phyloP scores from a whole-genome alignment of 108 stramenopile species.

The Ochromonas danica region DNA sequence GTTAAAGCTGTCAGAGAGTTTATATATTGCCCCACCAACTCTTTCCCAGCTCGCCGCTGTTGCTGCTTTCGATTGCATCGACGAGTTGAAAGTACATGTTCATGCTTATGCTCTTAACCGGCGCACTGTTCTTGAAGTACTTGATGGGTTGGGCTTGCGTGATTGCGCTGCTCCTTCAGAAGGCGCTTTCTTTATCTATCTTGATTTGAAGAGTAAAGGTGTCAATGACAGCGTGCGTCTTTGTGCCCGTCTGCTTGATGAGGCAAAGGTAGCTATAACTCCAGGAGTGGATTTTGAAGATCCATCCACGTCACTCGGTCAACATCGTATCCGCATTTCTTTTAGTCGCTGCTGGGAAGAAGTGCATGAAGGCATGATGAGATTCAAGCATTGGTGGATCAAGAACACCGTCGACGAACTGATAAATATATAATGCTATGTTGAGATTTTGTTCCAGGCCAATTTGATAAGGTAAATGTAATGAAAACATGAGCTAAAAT shows the following conservation, averaged over 20 bases:
- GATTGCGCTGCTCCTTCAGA: constrained; percentile 73
- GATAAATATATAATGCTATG: too few relatives aligned
- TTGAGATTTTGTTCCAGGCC: too few relatives aligned
- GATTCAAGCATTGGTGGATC: background rate
- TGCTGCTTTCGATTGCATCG: constrained; percentile 69
- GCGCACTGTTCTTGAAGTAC: constrained; percentile 4
- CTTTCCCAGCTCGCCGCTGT: constrained; percentile 80
- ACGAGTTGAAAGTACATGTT: constrained; percentile 73
- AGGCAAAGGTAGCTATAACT: constrained; percentile 69
- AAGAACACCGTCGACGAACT: background rate
- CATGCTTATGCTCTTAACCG: constrained; percentile 66
- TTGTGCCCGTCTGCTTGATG: constrained; percentile 68
- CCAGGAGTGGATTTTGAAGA: constrained; percentile 83
- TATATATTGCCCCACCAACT: constrained; percentile 90
- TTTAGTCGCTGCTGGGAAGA: background rate
- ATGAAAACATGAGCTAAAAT: too few relatives aligned
- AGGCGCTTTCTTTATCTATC: constrained; percentile 86
- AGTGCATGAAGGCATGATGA: background rate
- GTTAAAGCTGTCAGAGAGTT: constrained; percentile 79
- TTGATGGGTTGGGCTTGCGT: constrained; percentile 26
- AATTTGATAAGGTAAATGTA: too few relatives aligned
- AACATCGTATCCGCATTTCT: background rate
- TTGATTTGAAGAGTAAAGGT: constrained; percentile 72
- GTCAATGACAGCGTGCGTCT: constrained; percentile 56
- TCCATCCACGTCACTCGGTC: background rate